These are phyloP conservation scores for Geotrichum bryndzae DNA, from an alignment of 1,139 yeast species.

Conservation along the genomic window DNA sequence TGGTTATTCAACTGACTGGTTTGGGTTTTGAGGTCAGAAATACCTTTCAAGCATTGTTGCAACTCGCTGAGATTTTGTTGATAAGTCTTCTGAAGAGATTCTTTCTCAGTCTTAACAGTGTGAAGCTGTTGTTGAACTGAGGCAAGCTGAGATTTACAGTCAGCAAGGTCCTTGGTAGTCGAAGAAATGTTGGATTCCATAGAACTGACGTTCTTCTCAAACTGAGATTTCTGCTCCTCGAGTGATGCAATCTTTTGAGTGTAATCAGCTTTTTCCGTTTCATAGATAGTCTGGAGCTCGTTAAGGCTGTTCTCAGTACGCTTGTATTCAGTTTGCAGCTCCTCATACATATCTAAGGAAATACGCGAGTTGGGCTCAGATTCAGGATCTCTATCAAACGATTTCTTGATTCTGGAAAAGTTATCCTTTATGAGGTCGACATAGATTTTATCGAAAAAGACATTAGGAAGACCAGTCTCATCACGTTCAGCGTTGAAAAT, in stretches of 20 bases:
- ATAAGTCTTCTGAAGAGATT: slow-evolving; percentile 18
- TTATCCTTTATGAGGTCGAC: slow-evolving; percentile 66
- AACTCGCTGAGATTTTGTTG: slow-evolving; percentile 19
- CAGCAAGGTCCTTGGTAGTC: slow-evolving; percentile 17
- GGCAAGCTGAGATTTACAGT: slow-evolving; percentile 16
- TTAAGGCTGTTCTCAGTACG: slow-evolving; percentile 35
- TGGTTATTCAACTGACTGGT: slow-evolving; percentile 39
- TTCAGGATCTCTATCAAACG: slow-evolving; percentile 69
- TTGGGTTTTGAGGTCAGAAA: slow-evolving; percentile 30
- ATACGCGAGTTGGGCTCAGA: slow-evolving; percentile 62
- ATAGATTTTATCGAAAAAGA: slow-evolving; percentile 63
- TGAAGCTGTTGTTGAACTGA: slow-evolving; percentile 17
- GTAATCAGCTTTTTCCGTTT: slow-evolving; percentile 21
- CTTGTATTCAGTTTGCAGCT: slow-evolving; percentile 44
- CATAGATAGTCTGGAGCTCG: slow-evolving; percentile 23
- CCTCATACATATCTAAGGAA: slow-evolving; percentile 66
- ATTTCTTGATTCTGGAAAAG: slow-evolving; percentile 58
- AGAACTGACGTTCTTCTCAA: slow-evolving; percentile 19
- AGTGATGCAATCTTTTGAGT: slow-evolving; percentile 21
- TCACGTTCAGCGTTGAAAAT: slow-evolving; percentile 50
- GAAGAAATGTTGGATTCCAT: slow-evolving; percentile 16
- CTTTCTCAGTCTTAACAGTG: slow-evolving; percentile 14
- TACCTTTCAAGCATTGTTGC: slow-evolving; percentile 20
- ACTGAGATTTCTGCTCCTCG: slow-evolving; percentile 20
- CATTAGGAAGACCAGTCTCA: slow-evolving; percentile 80